Evolutionary conservation across 768 basidiomycete species (phyloP).

Genomic region (Auricularia sp.): DNA sequence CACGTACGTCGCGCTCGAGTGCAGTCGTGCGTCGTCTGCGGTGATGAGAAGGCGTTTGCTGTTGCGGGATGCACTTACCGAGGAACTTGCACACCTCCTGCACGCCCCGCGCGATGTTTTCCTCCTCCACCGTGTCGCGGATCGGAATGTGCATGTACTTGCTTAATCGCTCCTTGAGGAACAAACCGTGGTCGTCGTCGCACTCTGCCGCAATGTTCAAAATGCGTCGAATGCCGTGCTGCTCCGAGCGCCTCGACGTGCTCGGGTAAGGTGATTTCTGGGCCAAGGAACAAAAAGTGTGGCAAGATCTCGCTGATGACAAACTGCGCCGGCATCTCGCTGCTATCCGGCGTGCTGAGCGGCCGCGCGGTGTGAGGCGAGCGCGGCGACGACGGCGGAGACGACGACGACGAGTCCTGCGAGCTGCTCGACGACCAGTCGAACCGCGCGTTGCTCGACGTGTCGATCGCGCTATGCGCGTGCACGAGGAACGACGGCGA

Average conservation of each 20-base stretch:
- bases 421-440: constrained; percentile 2
- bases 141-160: constrained; percentile 82
- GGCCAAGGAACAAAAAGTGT: constrained; percentile 82
- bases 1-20: constrained; percentile 83
- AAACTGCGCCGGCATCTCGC: constrained; percentile 31
- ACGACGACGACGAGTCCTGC: background rate
- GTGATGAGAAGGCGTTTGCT: background rate
- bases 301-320: constrained; percentile 84
- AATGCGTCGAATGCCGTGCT: constrained; percentile 75
- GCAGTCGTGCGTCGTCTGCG: constrained; percentile 82
- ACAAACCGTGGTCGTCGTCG: constrained; percentile 69
- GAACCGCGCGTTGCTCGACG: background rate
- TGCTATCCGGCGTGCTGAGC: background rate
- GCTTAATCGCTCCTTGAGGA: constrained; percentile 62
- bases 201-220: constrained; percentile 92
- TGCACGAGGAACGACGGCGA: too few species aligned
- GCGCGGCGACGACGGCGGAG: background rate
- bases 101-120: constrained; percentile 69
- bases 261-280: constrained; percentile 65
- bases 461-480: too few species aligned
- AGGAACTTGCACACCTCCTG: constrained; percentile 78
- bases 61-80: background rate
- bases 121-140: constrained; percentile 93
- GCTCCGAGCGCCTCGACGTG: constrained; percentile 68
- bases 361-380: background rate